Evolutionary conservation across 2,329 filamentous ascomycete species (phyloP), one percentile per base, ranked within the genome.

Genomic region (Pseudogymnoascus sp.): DNA sequence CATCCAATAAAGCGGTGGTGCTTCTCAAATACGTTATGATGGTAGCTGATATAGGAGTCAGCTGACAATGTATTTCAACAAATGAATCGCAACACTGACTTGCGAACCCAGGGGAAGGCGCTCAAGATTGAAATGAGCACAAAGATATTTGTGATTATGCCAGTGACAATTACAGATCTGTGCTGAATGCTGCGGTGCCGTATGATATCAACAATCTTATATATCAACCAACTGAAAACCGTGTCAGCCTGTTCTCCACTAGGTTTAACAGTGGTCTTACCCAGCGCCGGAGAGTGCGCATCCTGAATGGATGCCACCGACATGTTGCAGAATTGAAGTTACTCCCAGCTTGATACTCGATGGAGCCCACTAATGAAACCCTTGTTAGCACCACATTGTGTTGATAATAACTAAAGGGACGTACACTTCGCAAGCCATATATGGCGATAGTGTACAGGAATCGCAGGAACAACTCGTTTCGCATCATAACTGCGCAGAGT

Each of bases 1-100:
- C 74, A 75, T 19, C 74, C 74, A 21, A 74, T 72, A 60, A 76
- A 75, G 18, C 74, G 73, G 61, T 76, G 74, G 58, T 74, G 72
- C 10, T 67, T 68, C 63, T 76, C 74, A 58, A 75, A 76, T 5
- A 71, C 66, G 61, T 76, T 75, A 63, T 75, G 74, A 63, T 75
- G 71, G 60, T 71, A 67, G 63, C 72, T 74, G 37, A 63, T 52
- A 19, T 7, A 38, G 4, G n/a, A 39, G 38, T 67, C n/a, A 67
- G 61, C 57, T 57, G 52, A 35, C 34, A n/a, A 37, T 2, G 57
- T 26, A 41, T 37, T 28, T n/a, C 9, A 33, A 59, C 9, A 59
- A 41, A 28, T 26, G n/a, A 59, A 23, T 52, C 7, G 28, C 52
- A 55, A 35, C 8, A 72, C 72, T 66, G n/a, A 74, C 73, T 75